Evolutionary conservation across 108 stramenopile species (phyloP).

Genomic region (Conticribra weissflogii): DNA sequence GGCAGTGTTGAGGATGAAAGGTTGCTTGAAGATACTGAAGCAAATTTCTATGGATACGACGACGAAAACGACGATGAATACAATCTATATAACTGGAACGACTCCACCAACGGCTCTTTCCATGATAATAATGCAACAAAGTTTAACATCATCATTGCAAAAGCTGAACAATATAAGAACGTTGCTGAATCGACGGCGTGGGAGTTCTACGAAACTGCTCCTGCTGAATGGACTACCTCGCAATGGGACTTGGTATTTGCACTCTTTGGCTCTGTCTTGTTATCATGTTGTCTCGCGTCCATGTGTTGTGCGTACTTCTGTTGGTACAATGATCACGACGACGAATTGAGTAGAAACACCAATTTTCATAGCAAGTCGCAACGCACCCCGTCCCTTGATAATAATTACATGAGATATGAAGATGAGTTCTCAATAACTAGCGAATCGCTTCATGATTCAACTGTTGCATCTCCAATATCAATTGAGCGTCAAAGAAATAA

Average conservation of each 20-base stretch:
- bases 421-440: background rate
- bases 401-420: background rate
- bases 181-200: slow-evolving; percentile 25
- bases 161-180: slow-evolving; percentile 16
- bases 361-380: background rate
- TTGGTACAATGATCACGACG: slow-evolving; percentile 4
- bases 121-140: background rate
- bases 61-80: too few species aligned
- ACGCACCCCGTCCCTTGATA: background rate
- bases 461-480: background rate
- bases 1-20: too few species aligned
- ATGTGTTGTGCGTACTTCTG: slow-evolving; percentile 28
- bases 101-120: background rate
- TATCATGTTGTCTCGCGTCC: slow-evolving; percentile 15
- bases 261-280: slow-evolving; percentile 8
- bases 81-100: background rate
- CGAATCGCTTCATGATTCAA: background rate
- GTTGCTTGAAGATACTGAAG: too few species aligned
- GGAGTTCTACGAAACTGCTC: slow-evolving; percentile 34
- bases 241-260: slow-evolving; percentile 36
- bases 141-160: background rate
- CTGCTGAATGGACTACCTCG: slow-evolving; percentile 22
- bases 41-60: too few species aligned
- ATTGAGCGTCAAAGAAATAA: background rate
- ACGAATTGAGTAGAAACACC: too few species aligned